phyloP scores from a whole-genome alignment of 2,329 filamentous ascomycete genomes.

The Madurella mycetomatis region DNA sequence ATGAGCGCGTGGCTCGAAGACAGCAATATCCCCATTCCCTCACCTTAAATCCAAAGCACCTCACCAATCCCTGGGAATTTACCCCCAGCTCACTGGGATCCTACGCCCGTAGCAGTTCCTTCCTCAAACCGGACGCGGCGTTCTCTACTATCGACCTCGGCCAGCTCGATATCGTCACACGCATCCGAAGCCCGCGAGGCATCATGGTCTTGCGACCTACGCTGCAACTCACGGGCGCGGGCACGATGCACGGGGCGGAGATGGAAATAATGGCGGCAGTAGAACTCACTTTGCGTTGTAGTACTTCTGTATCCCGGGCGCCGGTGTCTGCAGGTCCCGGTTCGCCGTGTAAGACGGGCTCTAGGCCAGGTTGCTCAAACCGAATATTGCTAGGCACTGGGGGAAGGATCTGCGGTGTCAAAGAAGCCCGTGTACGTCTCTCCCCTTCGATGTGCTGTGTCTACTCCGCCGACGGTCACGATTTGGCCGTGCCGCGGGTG shows the following conservation, averaged over 20 bases:
- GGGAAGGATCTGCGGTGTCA: constrained; percentile 18
- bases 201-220: neutral
- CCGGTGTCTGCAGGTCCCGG: constrained; percentile 13
- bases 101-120: too few relatives aligned
- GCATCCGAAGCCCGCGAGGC: neutral
- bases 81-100: neutral
- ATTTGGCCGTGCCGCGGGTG: constrained; percentile 32
- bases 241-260: too few relatives aligned
- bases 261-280: neutral
- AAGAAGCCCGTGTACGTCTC: constrained; percentile 16
- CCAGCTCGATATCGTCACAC: neutral
- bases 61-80: neutral
- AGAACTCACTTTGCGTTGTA: constrained; percentile 20
- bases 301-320: constrained; percentile 13
- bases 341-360: constrained; percentile 11
- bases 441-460: constrained; percentile 13
- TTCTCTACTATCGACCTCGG: neutral
- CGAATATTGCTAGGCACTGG: constrained; percentile 24
- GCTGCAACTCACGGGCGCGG: neutral
- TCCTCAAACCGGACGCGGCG: neutral
- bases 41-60: neutral
- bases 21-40: too few relatives aligned
- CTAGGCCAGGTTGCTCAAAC: constrained; percentile 19
- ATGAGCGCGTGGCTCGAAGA: too few relatives aligned
- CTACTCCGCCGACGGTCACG: constrained; percentile 35